Conservation (phyloP, 176 grass and related monocot species). For the Oropetium thomaeum region DNA sequence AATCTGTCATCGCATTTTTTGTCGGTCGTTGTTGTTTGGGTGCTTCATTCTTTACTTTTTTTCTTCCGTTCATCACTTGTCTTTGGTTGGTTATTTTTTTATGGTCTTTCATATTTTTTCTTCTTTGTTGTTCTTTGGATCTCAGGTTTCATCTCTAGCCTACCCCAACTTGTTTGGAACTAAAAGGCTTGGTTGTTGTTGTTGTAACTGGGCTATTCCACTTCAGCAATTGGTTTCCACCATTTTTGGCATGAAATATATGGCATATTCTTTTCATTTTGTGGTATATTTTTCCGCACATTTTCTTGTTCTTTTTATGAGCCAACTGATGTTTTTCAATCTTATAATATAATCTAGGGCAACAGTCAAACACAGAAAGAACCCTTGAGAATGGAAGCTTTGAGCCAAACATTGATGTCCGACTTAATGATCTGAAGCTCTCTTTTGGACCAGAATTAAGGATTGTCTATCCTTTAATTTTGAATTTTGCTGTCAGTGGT, state of each 20-base stretch:
- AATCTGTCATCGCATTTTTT: too few relatives aligned
- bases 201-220: constrained; percentile 6
- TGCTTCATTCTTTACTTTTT: too few relatives aligned
- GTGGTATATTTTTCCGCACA: neutral
- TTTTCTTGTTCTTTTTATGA: constrained; percentile 13
- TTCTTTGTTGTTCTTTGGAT: too few relatives aligned
- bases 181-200: too few relatives aligned
- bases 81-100: too few relatives aligned
- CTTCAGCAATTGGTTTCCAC: neutral
- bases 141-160: too few relatives aligned
- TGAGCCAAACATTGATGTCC: constrained; percentile 64
- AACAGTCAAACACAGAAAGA: constrained; percentile 67
- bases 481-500: constrained; percentile 92
- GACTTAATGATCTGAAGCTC: constrained; percentile 81
- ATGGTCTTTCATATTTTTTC: too few relatives aligned
- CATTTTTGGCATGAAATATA: constrained; percentile 4
- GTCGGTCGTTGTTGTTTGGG: too few relatives aligned
- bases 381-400: constrained; percentile 62
- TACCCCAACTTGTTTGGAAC: too few relatives aligned
- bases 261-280: constrained; percentile 5
- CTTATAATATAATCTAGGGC: constrained; percentile 41
- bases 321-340: constrained; percentile 26
- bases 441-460: constrained; percentile 92
- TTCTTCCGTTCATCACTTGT: too few relatives aligned
- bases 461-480: constrained; percentile 94